Evolutionary conservation across 768 basidiomycete species (phyloP), one percentile per base, ranked within the genome.

Genomic region (Suillus subalutaceus): DNA sequence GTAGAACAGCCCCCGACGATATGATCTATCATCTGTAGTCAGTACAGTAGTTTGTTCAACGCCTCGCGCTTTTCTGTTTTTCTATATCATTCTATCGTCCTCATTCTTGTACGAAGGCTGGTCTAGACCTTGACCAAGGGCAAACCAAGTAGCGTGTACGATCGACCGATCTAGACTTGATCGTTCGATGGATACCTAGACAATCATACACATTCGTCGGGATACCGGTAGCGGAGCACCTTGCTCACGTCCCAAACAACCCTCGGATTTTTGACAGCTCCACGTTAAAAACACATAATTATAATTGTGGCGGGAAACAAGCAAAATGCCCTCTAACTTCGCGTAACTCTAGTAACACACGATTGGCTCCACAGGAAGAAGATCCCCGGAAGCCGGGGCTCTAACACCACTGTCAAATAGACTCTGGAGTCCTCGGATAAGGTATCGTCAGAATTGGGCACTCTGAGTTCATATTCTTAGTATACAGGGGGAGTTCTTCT

Each of bases 1-100:
- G 67, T 71, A 69, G 71, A 72, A 73, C 70, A 65, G 67, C 68
- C 70, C 66, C 68, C 66, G 66, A 75, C 71, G 76, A 75, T 74
- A 74, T 67, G 66, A 70, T 72, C 68, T 69, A 68, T 68, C 65
- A 69, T 68, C 52, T 65, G 66, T 71, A 65, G 68, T 66, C 67
- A 65, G 67, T 68, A 67, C 43, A 66, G 60, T 53, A 63, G 71
- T 70, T 68, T 72, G 64, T 66, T 70, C 64, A 64, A 37, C 40
- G 26, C 63, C 68, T 71, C 63, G 40, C 66, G 23, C 63, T 65
- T 62, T 62, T 67, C 64, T 72, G 68, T 73, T 71, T 76, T 71
- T 73, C 68, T 72, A 68, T 68, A 63, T 59, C 68, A 65, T 75
- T 72, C 55, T 63, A 69, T 67, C 20, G 16, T 63, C 60, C 63